Evolutionary conservation across 1,284 basidiomycete species (phyloP).

Genomic region (Trichosporon faecale): DNA sequence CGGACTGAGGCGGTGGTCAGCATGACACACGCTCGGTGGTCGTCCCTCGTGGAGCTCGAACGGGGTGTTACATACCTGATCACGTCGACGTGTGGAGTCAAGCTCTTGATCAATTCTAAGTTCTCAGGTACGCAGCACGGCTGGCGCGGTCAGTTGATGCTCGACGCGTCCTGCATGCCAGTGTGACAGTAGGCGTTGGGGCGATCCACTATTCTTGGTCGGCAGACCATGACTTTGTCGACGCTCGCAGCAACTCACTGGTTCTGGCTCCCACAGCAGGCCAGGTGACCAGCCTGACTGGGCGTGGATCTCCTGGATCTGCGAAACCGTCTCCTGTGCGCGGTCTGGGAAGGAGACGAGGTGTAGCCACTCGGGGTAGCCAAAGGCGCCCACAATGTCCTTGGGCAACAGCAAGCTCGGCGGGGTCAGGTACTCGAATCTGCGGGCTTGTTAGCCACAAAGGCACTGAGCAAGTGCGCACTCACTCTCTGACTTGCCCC

Average conservation of each 20-base stretch:
- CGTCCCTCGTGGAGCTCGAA: neutral
- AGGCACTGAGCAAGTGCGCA: slow-evolving; percentile 3
- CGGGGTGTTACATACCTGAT: slow-evolving; percentile 29
- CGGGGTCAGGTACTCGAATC: slow-evolving; percentile 41
- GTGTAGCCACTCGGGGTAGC: slow-evolving; percentile 29
- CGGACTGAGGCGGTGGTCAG: slow-evolving; percentile 31
- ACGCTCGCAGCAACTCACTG: slow-evolving; percentile 25
- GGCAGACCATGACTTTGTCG: neutral
- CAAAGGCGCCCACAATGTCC: slow-evolving; percentile 27
- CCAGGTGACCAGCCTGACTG: slow-evolving; percentile 27
- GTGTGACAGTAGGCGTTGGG: neutral
- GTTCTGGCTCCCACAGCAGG: slow-evolving; percentile 45
- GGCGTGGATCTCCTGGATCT: slow-evolving; percentile 25
- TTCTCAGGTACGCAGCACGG: slow-evolving; percentile 28
- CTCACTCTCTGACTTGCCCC: slow-evolving; percentile 38
- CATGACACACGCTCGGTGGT: neutral
- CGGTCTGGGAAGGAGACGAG: slow-evolving; percentile 37
- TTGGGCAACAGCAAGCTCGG: slow-evolving; percentile 33
- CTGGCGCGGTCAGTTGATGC: slow-evolving; percentile 15
- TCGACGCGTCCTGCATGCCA: neutral
- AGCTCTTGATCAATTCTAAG: slow-evolving; percentile 23
- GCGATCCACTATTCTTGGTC: neutral
- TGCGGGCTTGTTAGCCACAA: slow-evolving; percentile 10
- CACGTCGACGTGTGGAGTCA: slow-evolving; percentile 34
- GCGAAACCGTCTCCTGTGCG: slow-evolving; percentile 22